Evolutionary conservation across 768 basidiomycete species (phyloP).

Genomic region (Podaxis mareebaensis): DNA sequence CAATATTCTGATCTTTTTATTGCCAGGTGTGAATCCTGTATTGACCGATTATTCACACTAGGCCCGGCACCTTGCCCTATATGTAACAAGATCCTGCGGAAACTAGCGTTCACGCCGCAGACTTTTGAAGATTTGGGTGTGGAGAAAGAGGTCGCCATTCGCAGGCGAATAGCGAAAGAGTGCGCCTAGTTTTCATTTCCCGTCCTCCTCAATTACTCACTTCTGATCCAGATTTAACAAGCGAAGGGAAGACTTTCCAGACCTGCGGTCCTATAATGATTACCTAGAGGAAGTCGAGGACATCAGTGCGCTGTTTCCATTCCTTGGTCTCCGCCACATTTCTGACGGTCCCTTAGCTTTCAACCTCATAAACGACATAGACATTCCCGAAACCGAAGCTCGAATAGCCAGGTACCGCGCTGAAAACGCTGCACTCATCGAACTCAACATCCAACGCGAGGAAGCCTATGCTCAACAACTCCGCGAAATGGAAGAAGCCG

Average conservation of each 20-base stretch:
- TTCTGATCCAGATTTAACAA: conserved; percentile 81
- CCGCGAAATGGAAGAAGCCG: conserved; percentile 80
- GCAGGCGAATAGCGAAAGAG: conserved; percentile 89
- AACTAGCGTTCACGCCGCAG: conserved; percentile 93
- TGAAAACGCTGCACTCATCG: conserved; percentile 82
- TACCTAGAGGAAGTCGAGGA: conserved; percentile 97
- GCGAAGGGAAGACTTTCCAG: conserved; percentile 82
- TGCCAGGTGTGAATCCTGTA: conserved; percentile 94
- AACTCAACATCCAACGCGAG: conserved; percentile 81
- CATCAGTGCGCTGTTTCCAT: conserved; percentile 44
- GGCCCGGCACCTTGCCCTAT: conserved; percentile 97
- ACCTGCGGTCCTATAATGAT: conserved; percentile 84
- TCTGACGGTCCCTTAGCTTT: conserved; percentile 57
- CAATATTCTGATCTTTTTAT: conserved; percentile 3
- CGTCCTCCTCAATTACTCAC: not conserved
- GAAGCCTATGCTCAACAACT: conserved; percentile 73
- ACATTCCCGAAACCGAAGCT: conserved; percentile 78
- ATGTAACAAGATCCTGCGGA: conserved; percentile 84
- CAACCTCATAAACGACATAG: conserved; percentile 91
- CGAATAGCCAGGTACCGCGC: conserved; percentile 76
- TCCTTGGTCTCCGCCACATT: conserved; percentile 7
- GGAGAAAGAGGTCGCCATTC: conserved; percentile 91
- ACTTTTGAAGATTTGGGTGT: conserved; percentile 92
- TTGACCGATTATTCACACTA: conserved; percentile 93
- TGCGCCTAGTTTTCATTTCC: conserved; percentile 34